Base-by-base conservation (phyloP, 441 rosid genomes). In the Pelargonium cotyledonis region DNA sequence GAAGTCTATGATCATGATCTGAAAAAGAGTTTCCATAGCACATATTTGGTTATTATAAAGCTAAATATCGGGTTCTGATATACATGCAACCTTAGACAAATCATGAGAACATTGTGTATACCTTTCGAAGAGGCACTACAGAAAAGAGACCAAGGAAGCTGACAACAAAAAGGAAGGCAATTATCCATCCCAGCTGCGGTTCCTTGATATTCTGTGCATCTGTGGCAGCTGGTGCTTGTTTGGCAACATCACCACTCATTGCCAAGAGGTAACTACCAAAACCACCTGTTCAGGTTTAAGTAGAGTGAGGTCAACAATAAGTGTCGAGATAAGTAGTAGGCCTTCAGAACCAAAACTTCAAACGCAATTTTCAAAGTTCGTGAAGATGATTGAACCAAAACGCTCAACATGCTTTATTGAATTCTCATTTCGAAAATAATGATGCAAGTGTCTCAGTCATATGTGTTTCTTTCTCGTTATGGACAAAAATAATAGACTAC, bases 81-180 rank as follows among this genome's bases (percentile, higher is more conserved):
- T 6, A 35, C 40, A 5, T 6, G 7, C 7, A 5, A 35, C 7
- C 40, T 35, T 35, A 35, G 40, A 35, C 40, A n/a, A 35, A 35
- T 35, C 5, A 31, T 3, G 40, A 35, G 40, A 35, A 5, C 7
- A 5, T 35, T 35, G 40, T 35, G 6, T 51, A 51, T 68, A 68
- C 76, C 76, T 73, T 73, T 5, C 76, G 66, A 26, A 68, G 72
- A 53, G 76, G 76, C 16, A 68, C 69, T 7, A 73, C 72, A 0
- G 72, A 65, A n/a, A 73, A 73, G 72, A 73, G 76, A 16, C 76
- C 76, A 1, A 73, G 68, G 23, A 73, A 73, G 64, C 76, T 73
- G 76, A 73, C 76, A 0, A 73, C 68, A 40, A 73, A 73, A 12
- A 73, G 76, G 55, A 73, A 73, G 65, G 63, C 72, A 11, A 73